Conservation (phyloP, 1,139 yeast genomes). For the Pichia sp. region DNA sequence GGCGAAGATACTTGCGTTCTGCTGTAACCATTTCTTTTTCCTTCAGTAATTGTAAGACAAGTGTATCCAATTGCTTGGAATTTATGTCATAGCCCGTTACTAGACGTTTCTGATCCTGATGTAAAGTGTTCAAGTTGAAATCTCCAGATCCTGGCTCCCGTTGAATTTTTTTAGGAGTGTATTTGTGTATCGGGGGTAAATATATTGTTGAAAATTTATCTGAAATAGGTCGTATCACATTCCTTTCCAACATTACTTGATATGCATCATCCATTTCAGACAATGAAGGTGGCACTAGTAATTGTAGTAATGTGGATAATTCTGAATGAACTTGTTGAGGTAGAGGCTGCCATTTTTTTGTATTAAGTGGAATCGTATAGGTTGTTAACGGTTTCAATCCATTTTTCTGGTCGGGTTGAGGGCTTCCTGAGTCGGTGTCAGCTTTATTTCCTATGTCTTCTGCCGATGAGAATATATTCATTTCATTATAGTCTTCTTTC, state of each 20-base stretch:
- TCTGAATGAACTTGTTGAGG: constrained; percentile 18
- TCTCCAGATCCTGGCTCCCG: constrained; percentile 11
- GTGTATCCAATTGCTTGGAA: constrained; percentile 24
- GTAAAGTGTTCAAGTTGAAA: constrained; percentile 18
- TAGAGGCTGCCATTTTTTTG: constrained; percentile 24
- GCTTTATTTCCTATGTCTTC: background rate
- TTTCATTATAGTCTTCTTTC: background rate
- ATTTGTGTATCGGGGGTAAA: constrained; percentile 25
- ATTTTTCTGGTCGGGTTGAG: background rate
- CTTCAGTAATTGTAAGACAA: constrained; percentile 20
- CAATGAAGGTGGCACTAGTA: constrained; percentile 12
- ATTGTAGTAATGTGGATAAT: constrained; percentile 13
- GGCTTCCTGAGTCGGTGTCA: background rate
- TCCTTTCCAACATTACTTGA: constrained; percentile 12
- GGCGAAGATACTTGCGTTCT: constrained; percentile 21
- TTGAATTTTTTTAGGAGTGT: constrained; percentile 9
- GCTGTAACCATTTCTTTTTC: constrained; percentile 21
- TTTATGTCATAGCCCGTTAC: constrained; percentile 26
- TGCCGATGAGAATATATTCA: background rate
- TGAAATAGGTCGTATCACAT: constrained; percentile 22
- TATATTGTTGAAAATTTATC: constrained; percentile 20
- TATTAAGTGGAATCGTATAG: constrained; percentile 18
- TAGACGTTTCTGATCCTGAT: constrained; percentile 22
- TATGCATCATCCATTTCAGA: background rate
- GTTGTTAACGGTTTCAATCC: constrained; percentile 7